Percentiles rank a stretch among this genome's conserved stretches.
Conservation (phyloP, 2,329 filamentous ascomycete species). For the Colletotrichum spaethianum region DNA sequence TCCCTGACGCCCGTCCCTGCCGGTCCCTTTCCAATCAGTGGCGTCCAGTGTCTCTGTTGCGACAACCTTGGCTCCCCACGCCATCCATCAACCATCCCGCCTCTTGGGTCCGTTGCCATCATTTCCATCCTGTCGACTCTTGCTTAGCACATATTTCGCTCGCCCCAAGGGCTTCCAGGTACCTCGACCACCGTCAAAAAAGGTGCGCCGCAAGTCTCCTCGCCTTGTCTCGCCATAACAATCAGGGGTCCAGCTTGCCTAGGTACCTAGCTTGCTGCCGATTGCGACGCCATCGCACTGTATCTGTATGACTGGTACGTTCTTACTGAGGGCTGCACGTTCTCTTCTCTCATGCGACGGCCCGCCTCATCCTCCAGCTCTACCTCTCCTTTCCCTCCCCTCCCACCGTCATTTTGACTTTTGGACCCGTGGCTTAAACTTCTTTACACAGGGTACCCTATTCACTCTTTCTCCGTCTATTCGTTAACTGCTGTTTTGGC, state of each 20-base stretch:
- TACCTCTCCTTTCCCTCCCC: neutral
- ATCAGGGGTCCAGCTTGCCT: neutral
- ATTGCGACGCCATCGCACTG: too few relatives aligned
- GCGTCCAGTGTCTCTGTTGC: neutral
- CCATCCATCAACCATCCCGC: neutral
- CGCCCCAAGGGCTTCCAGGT: neutral
- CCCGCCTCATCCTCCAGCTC: slow-evolving; percentile 2
- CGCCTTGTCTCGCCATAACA: neutral
- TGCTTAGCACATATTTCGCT: neutral
- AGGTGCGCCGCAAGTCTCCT: neutral
- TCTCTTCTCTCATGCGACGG: slow-evolving; percentile 1
- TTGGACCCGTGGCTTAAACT: slow-evolving; percentile 1
- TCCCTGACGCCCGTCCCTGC: neutral
- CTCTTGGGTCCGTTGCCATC: neutral
- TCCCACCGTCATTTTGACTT: neutral
- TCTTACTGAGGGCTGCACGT: neutral
- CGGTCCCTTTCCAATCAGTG: neutral
- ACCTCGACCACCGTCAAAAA: neutral
- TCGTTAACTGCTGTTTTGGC: slow-evolving; percentile 11
- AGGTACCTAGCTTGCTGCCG: neutral
- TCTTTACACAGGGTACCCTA: slow-evolving; percentile 13
- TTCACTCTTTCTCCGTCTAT: neutral
- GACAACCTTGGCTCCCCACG: neutral
- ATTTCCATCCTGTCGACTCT: neutral
- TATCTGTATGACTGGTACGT: too few relatives aligned